Conservation (phyloP, 1,139 yeast species). For the Diutina neorugosa region DNA sequence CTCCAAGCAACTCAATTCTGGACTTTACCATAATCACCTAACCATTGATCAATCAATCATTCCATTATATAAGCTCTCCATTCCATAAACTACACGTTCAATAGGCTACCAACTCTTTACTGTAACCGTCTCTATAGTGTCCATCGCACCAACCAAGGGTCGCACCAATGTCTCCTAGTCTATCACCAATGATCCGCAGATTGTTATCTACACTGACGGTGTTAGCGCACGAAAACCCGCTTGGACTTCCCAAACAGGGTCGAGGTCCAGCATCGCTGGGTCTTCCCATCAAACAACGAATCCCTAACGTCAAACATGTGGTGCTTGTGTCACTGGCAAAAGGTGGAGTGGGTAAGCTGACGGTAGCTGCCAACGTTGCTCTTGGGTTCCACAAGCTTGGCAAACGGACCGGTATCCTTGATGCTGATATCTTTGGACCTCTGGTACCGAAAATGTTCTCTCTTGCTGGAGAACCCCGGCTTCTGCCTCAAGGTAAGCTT, state of each 20-base stretch:
- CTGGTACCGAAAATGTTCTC: slow-evolving; percentile 62
- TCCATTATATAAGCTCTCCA: too few relatives aligned
- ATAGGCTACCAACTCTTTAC: too few relatives aligned
- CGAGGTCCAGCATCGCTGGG: slow-evolving; percentile 42
- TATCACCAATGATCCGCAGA: neutral
- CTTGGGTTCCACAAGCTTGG: slow-evolving; percentile 45
- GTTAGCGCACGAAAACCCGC: slow-evolving; percentile 9
- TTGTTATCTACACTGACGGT: neutral
- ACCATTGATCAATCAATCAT: too few relatives aligned
- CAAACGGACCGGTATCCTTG: slow-evolving; percentile 55
- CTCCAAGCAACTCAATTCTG: too few relatives aligned
- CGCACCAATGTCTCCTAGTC: neutral
- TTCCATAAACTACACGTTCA: too few relatives aligned
- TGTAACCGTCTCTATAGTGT: too few relatives aligned
- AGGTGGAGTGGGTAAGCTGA: slow-evolving; percentile 65
- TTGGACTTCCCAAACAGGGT: slow-evolving; percentile 20
- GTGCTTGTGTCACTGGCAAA: slow-evolving; percentile 69
- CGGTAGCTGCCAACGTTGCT: slow-evolving; percentile 56
- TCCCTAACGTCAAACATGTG: slow-evolving; percentile 51
- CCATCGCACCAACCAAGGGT: too few relatives aligned
- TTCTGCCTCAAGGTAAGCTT: slow-evolving; percentile 42
- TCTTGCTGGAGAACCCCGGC: slow-evolving; percentile 53
- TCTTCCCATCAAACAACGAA: slow-evolving; percentile 40
- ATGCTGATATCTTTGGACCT: slow-evolving; percentile 81
- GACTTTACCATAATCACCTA: too few relatives aligned